phyloP scores from a whole-genome alignment of 2,329 filamentous ascomycete species.

The Stachybotrys elegans region DNA sequence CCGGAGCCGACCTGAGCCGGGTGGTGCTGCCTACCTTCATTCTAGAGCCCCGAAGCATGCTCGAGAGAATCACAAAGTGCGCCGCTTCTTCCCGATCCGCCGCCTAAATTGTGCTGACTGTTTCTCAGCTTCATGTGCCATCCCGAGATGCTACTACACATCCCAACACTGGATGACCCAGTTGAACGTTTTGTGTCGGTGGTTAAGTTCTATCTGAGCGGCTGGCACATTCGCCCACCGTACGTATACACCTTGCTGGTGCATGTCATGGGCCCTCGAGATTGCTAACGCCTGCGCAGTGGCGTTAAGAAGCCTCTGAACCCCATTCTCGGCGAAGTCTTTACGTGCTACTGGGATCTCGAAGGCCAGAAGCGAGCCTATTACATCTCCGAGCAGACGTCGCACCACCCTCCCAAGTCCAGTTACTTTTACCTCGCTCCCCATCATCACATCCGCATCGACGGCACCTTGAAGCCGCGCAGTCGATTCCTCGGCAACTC shows the following conservation, averaged over 20 bases:
- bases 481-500: slow-evolving; percentile 97
- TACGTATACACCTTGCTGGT: slow-evolving; percentile 41
- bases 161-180: slow-evolving; percentile 84
- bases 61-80: slow-evolving; percentile 97
- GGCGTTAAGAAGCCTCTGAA: slow-evolving; percentile 98
- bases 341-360: slow-evolving; percentile 94
- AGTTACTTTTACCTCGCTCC: slow-evolving; percentile 99
- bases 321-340: slow-evolving; percentile 90
- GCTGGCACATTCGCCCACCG: slow-evolving; percentile 98
- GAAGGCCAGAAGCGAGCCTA: slow-evolving; percentile 80
- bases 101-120: background rate
- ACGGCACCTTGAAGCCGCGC: slow-evolving; percentile 89
- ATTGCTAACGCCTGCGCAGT: slow-evolving; percentile 40
- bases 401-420: slow-evolving; percentile 95
- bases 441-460: slow-evolving; percentile 88
- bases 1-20: slow-evolving; percentile 89
- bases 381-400: slow-evolving; percentile 97
- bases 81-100: slow-evolving; percentile 17
- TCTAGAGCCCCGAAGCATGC: slow-evolving; percentile 93
- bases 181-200: slow-evolving; percentile 87
- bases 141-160: slow-evolving; percentile 87
- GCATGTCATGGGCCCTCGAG: slow-evolving; percentile 5
- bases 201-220: slow-evolving; percentile 96
- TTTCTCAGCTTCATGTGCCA: slow-evolving; percentile 91
- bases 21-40: slow-evolving; percentile 97